Evolutionary conservation across 2,329 filamentous ascomycete genomes (phyloP).

Genomic region (Ophiostoma perfectum): DNA sequence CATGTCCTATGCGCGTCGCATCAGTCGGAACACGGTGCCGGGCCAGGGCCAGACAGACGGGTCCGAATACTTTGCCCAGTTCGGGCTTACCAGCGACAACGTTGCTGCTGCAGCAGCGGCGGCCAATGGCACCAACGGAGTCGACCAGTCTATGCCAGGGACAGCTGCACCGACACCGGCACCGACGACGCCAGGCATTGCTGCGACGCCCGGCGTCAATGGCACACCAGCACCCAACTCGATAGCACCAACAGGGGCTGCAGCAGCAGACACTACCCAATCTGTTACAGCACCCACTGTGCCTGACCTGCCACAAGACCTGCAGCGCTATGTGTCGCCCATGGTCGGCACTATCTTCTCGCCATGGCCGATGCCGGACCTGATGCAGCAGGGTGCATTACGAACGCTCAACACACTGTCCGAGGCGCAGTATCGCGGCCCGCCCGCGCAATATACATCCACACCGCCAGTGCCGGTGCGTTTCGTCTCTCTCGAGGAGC

Average conservation of each 20-base stretch:
- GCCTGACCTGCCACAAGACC: constrained; percentile 44
- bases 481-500: constrained; percentile 41
- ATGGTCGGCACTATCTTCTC: constrained; percentile 57
- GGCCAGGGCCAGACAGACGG: constrained; percentile 49
- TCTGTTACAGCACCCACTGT: constrained; percentile 22
- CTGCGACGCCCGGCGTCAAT: constrained; percentile 9
- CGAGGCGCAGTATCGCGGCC: constrained; percentile 9
- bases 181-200: constrained; percentile 20
- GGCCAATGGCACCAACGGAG: constrained; percentile 12
- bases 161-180: constrained; percentile 25
- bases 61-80: constrained; percentile 27
- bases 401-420: constrained; percentile 55
- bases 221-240: constrained; percentile 11
- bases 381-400: constrained; percentile 63
- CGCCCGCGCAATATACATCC: constrained; percentile 37
- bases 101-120: neutral
- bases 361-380: constrained; percentile 69
- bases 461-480: constrained; percentile 48
- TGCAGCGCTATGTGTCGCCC: constrained; percentile 51
- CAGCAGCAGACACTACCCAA: neutral
- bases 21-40: constrained; percentile 73
- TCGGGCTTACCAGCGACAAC: constrained; percentile 2
- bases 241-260: constrained; percentile 13
- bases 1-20: constrained; percentile 70
- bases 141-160: constrained; percentile 11